Percentiles rank a stretch among this genome's conserved stretches.
Conservation (phyloP, 257 asterid species). For the Salvia hispanica region DNA sequence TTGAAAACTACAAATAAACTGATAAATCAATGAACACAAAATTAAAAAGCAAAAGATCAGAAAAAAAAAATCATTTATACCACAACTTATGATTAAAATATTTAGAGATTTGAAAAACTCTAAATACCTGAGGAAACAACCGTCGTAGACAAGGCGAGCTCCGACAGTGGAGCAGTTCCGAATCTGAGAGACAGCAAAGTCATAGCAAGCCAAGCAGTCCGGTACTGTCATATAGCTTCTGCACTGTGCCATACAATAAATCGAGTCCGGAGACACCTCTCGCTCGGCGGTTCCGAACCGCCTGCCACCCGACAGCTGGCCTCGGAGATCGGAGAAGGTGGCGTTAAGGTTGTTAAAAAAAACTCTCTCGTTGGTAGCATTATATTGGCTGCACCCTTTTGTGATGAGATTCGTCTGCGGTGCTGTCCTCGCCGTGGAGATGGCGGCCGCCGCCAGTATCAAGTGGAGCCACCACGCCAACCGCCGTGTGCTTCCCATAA, state of each 20-base stretch:
- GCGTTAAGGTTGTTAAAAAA: constrained; percentile 56
- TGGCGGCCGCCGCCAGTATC: constrained; percentile 22
- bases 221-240: constrained; percentile 55
- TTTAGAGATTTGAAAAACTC: too few relatives aligned
- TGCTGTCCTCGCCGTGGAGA: constrained; percentile 33
- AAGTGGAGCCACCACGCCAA: constrained; percentile 27
- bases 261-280: constrained; percentile 49
- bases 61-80: too few relatives aligned
- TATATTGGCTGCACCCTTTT: constrained; percentile 67
- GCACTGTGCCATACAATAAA: constrained; percentile 72
- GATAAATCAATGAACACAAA: too few relatives aligned
- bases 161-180: constrained; percentile 71
- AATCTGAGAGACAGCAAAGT: constrained; percentile 61
- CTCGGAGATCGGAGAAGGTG: constrained; percentile 58
- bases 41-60: too few relatives aligned
- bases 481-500: constrained; percentile 7
- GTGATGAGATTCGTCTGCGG: constrained; percentile 60
- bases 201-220: constrained; percentile 75
- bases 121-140: constrained; percentile 70
- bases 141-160: constrained; percentile 79
- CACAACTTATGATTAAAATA: too few relatives aligned
- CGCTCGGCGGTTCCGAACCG: constrained; percentile 62
- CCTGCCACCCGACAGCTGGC: constrained; percentile 42
- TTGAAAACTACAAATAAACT: too few relatives aligned
- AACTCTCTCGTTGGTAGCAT: constrained; percentile 39